phyloP scores from a whole-genome alignment of 768 basidiomycete species.

The Leccinum longicurvipes region DNA sequence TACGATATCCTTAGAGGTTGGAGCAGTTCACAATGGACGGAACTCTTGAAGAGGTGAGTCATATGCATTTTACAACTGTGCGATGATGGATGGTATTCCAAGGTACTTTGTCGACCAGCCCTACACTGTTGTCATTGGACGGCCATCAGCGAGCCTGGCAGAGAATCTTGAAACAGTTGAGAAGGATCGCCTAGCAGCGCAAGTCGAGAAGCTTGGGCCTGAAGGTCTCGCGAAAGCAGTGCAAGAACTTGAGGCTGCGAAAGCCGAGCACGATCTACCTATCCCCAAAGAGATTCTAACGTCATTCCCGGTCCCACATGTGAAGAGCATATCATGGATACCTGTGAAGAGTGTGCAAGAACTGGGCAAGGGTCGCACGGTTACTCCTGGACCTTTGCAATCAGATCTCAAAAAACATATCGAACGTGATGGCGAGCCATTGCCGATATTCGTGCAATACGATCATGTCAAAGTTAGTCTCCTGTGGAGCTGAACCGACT shows the following conservation, averaged over 20 bases:
- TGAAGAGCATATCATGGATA: conserved; percentile 91
- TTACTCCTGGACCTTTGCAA: conserved; percentile 29
- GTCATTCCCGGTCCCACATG: conserved; percentile 86
- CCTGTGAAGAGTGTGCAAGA: conserved; percentile 69
- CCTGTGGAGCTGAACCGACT: neutral
- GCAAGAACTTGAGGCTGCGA: conserved; percentile 72
- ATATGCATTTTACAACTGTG: conserved; percentile 2
- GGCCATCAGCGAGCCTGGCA: conserved; percentile 82
- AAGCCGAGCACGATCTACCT: conserved; percentile 77
- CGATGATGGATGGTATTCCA: conserved; percentile 9
- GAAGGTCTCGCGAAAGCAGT: conserved; percentile 74
- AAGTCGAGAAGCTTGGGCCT: conserved; percentile 68
- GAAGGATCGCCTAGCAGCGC: conserved; percentile 68
- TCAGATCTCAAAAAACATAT: conserved; percentile 60
- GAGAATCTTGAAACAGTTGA: conserved; percentile 79
- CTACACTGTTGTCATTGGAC: conserved; percentile 76
- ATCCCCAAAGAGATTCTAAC: conserved; percentile 82
- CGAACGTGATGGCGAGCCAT: conserved; percentile 56
- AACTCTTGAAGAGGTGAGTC: conserved; percentile 68
- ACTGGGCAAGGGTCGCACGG: conserved; percentile 45
- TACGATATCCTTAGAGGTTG: conserved; percentile 67
- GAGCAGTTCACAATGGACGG: conserved; percentile 73
- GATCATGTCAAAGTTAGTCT: conserved; percentile 79
- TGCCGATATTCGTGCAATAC: conserved; percentile 92
- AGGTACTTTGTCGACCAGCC: conserved; percentile 80